Evolutionary conservation across 176 grass and related monocot genomes (phyloP), one percentile per base, ranked within the genome.

Genomic region (Metroxylon sagu): DNA sequence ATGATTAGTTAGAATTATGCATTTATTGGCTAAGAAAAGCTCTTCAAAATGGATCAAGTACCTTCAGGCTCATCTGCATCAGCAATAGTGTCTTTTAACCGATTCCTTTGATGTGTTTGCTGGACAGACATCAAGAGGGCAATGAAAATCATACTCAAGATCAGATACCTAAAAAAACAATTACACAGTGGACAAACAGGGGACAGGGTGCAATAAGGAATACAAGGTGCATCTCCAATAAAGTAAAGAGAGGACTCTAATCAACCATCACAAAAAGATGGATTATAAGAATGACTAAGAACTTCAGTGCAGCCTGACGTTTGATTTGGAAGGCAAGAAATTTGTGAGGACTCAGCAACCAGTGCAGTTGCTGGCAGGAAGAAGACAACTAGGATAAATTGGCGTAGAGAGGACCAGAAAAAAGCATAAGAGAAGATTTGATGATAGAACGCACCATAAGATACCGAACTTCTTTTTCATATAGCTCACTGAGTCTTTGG

Each of bases 381-480:
- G 1, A 23, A 15, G 18, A 15, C 26, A 15, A 16, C 26, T 4
- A 16, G 16, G 31, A 29, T 18, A 35, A 60, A 29, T 17, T 59
- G 6, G 14, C 15, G 3, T 5, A 66, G 29, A 56, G 12, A 18
- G 52, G 12, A 7, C 50, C 16, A 21, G 29, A 26, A 54, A 54
- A 31, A 54, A 23, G 56, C 19, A 26, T 28, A 58, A 23, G 52
- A 54, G 19, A 4, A 60, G 28, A 53, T 16, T 1, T 57, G 49
- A 25, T 28, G 54, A 31, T 60, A 25, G 25, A 60, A 35, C 72
- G 68, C 80, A 98, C 87, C 93, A 98, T 82, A 31, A 92, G 87
- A 73, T 92, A 88, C 14, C 79, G 82, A 29, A 98, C 93, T 88
- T 98, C 93, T 83, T 98, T 98, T 74, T 92, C 87, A 58, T 98